A percentile compares a stretch with the other conserved stretches of the same genome.
These are phyloP conservation scores for Royoungia palumana DNA, from an alignment of 768 basidiomycete species.

Conservation along the genomic window DNA sequence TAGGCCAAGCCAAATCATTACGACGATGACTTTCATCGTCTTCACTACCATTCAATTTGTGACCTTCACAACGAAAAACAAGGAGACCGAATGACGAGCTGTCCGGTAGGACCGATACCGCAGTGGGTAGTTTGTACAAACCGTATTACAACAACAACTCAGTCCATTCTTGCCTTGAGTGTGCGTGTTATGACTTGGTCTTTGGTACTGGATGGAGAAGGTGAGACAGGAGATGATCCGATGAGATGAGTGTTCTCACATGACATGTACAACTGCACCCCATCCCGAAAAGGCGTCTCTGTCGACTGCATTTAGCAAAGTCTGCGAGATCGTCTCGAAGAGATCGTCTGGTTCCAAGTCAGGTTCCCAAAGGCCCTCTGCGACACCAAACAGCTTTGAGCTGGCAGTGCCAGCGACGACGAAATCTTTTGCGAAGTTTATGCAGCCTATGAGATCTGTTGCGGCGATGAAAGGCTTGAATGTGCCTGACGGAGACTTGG, in stretches of 20 bases:
- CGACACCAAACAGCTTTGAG: slow-evolving; percentile 91
- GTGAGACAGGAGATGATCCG: slow-evolving; percentile 7
- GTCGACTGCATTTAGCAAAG: slow-evolving; percentile 90
- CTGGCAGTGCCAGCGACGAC: slow-evolving; percentile 93
- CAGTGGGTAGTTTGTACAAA: slow-evolving; percentile 14
- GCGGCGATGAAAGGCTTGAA: slow-evolving; percentile 92
- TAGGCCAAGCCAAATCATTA: too few relatives aligned
- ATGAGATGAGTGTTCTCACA: slow-evolving; percentile 54
- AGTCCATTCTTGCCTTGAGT: slow-evolving; percentile 92
- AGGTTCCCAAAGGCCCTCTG: slow-evolving; percentile 98
- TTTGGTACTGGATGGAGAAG: slow-evolving; percentile 49
- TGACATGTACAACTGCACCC: slow-evolving; percentile 93
- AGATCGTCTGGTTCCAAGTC: slow-evolving; percentile 94
- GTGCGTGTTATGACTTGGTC: slow-evolving; percentile 79
- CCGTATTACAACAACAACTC: slow-evolving; percentile 19
- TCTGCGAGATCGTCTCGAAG: slow-evolving; percentile 98
- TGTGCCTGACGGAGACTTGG: slow-evolving; percentile 64
- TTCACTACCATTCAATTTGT: too few relatives aligned
- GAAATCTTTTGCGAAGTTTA: slow-evolving; percentile 95
- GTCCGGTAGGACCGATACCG: background rate
- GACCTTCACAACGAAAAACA: too few relatives aligned
- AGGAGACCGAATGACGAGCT: too few relatives aligned
- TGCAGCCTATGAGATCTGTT: slow-evolving; percentile 89
- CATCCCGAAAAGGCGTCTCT: slow-evolving; percentile 96
- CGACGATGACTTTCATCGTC: too few relatives aligned